phyloP scores from a whole-genome alignment of 805 yeast genomes.

The Yarrowia sp. region DNA sequence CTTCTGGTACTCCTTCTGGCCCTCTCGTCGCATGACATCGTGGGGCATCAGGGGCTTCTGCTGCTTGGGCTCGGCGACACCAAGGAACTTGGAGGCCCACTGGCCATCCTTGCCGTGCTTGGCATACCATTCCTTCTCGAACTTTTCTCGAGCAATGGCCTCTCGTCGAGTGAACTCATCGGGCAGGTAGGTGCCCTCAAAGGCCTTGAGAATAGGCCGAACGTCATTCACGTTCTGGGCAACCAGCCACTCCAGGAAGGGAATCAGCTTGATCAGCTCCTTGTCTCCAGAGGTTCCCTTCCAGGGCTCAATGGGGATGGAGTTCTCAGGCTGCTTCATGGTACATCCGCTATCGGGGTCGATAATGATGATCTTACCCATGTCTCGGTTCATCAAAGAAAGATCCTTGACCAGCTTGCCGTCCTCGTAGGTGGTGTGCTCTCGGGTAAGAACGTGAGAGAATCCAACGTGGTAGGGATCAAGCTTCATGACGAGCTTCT shows the following conservation, averaged over 20 bases:
- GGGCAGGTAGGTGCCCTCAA: constrained; percentile 63
- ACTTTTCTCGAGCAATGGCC: constrained; percentile 64
- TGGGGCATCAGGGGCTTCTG: constrained; percentile 71
- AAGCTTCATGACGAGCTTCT: constrained; percentile 76
- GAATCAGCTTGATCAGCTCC: constrained; percentile 71
- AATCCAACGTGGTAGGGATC: constrained; percentile 92
- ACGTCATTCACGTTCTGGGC: constrained; percentile 83
- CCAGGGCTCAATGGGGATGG: constrained; percentile 84
- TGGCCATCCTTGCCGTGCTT: constrained; percentile 46
- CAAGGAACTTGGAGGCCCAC: constrained; percentile 61
- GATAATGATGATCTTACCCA: constrained; percentile 70
- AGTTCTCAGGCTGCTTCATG: constrained; percentile 88
- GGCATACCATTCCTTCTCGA: constrained; percentile 41
- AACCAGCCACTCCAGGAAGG: constrained; percentile 91
- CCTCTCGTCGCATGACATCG: constrained; percentile 86
- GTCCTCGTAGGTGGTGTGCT: constrained; percentile 84
- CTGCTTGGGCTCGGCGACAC: constrained; percentile 52
- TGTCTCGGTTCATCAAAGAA: constrained; percentile 84
- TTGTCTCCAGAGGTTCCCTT: constrained; percentile 78
- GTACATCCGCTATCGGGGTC: constrained; percentile 73
- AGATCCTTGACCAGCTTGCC: constrained; percentile 89
- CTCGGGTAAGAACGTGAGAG: constrained; percentile 82
- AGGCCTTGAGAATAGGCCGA: constrained; percentile 78
- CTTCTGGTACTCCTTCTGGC: constrained; percentile 80
- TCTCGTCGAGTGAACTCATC: constrained; percentile 82